Evolutionary conservation across 2,329 filamentous ascomycete genomes (phyloP).

Genomic region (Ilyonectria sp.): DNA sequence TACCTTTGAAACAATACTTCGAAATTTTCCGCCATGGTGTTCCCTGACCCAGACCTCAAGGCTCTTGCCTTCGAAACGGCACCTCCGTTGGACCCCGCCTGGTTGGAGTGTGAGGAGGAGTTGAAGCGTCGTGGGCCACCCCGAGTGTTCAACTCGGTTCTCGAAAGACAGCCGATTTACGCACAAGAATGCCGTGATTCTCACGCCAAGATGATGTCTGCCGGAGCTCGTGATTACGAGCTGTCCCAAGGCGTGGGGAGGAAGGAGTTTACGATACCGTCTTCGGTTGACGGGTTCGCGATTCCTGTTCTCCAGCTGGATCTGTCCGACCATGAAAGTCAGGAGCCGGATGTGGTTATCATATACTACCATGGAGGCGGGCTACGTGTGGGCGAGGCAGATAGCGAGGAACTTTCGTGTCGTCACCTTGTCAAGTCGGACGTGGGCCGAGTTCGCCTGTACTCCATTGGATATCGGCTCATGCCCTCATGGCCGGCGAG

Average conservation of each 20-base stretch:
- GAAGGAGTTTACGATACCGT: constrained; percentile 50
- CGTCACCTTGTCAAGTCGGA: constrained; percentile 56
- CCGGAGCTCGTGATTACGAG: constrained; percentile 54
- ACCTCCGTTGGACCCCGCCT: constrained; percentile 58
- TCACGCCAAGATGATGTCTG: constrained; percentile 54
- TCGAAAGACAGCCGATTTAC: constrained; percentile 58
- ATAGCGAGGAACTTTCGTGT: constrained; percentile 65
- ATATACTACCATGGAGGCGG: constrained; percentile 67
- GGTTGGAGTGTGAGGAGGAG: constrained; percentile 57
- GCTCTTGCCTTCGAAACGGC: constrained; percentile 50
- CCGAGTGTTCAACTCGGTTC: constrained; percentile 38
- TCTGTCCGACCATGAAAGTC: constrained; percentile 28
- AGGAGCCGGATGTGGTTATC: constrained; percentile 48
- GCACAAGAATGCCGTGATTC: constrained; percentile 57
- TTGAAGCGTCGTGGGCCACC: constrained; percentile 37
- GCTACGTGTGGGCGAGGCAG: constrained; percentile 62
- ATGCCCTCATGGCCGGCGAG: constrained; percentile 57
- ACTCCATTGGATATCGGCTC: constrained; percentile 63
- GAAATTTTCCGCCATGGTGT: constrained; percentile 30
- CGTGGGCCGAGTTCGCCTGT: constrained; percentile 52
- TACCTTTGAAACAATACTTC: neutral
- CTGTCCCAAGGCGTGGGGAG: constrained; percentile 54
- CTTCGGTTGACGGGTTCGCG: constrained; percentile 50
- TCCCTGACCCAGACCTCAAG: constrained; percentile 38
- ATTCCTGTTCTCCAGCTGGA: constrained; percentile 58